Base-by-base conservation (phyloP, 1,284 basidiomycete species). In the Moesziomyces parantarcticus region DNA sequence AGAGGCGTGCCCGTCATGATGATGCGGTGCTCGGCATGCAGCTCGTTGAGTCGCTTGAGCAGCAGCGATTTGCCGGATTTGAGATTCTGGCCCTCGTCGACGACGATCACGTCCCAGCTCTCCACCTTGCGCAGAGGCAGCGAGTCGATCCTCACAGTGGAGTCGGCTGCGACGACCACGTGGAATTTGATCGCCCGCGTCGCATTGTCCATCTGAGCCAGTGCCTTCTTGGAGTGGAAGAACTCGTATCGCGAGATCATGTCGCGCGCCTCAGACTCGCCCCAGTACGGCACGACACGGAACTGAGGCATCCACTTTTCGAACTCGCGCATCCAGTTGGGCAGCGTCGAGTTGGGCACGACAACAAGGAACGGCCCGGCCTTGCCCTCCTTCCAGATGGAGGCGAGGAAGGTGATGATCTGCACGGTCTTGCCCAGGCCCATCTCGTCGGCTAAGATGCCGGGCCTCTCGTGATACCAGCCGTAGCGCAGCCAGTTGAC, bases 391-490 rank as follows among this genome's bases (percentile, higher is more conserved):
- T 69, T 68, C 49, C 72, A 74, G n/a, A 96, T 88, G 43, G 89
- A 89, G 3, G 93, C 93, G 5, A 99, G 85, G 84, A 95, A 92
- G 0, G 92, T 90, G 29, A 91, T 90, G 44, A 97, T 91, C 84
- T 97, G 94, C 3, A 98, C 92, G 0, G 95, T 97, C 87, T 95
- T 95, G 0, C 93, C 93, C 89, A 95, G 71, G 36, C 74, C 64
- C 96, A 99, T 98, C 85, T 98, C 96, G 81, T 99, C 96, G 3
- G 95, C 94, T n/a, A 98, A 88, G 73, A 97, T 98, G 75, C 92
- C 94, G 40, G 91, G 90, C 70, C 94, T 92, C 45, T 88, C 87
- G 73, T 89, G 90, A 89, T 75, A 61, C 77, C 72, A 79, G 48
- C 79, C 65, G 25, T 64, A 81, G 36, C 76, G 76, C 23, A 97